Conservation (phyloP, 225 moss, liverwort and hornwort species). For the Straminergon stramineum region DNA sequence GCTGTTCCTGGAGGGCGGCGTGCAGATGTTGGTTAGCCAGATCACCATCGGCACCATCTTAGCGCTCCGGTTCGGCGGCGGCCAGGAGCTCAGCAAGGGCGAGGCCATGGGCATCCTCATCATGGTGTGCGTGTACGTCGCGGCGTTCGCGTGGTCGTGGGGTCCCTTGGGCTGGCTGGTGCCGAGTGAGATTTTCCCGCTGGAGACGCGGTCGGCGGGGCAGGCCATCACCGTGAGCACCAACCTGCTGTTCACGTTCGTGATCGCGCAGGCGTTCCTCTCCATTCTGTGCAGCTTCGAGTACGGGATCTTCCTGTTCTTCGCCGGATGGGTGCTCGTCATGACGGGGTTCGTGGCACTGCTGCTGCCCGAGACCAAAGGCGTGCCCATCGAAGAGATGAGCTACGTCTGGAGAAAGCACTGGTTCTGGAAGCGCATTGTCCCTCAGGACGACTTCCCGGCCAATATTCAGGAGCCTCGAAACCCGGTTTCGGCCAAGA, state of each 20-base stretch:
- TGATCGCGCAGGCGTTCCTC: slow-evolving; percentile 29
- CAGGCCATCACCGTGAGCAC: slow-evolving; percentile 25
- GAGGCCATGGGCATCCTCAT: slow-evolving; percentile 2
- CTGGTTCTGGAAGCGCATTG: slow-evolving; percentile 37
- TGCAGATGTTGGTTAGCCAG: slow-evolving; percentile 32
- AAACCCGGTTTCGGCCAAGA: background rate
- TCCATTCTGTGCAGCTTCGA: slow-evolving; percentile 25
- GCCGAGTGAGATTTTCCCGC: slow-evolving; percentile 25
- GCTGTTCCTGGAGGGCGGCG: slow-evolving; percentile 25
- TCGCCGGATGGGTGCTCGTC: slow-evolving; percentile 20
- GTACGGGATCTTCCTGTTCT: slow-evolving; percentile 43
- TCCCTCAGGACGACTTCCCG: slow-evolving; percentile 6
- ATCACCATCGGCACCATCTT: slow-evolving; percentile 10
- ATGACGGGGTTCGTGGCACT: slow-evolving; percentile 27
- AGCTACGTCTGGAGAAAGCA: slow-evolving; percentile 32
- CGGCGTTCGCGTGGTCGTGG: slow-evolving; percentile 45
- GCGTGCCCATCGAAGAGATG: slow-evolving; percentile 46
- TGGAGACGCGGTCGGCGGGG: slow-evolving; percentile 30
- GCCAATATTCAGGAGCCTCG: background rate
- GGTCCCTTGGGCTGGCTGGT: slow-evolving; percentile 38
- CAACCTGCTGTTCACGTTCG: slow-evolving; percentile 33
- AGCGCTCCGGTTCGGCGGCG: background rate
- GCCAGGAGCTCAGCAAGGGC: background rate
- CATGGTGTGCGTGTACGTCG: slow-evolving; percentile 4
- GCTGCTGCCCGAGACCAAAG: slow-evolving; percentile 30